Conservation (phyloP, 345 rosid species). For the Arabidopsis suecica region DNA sequence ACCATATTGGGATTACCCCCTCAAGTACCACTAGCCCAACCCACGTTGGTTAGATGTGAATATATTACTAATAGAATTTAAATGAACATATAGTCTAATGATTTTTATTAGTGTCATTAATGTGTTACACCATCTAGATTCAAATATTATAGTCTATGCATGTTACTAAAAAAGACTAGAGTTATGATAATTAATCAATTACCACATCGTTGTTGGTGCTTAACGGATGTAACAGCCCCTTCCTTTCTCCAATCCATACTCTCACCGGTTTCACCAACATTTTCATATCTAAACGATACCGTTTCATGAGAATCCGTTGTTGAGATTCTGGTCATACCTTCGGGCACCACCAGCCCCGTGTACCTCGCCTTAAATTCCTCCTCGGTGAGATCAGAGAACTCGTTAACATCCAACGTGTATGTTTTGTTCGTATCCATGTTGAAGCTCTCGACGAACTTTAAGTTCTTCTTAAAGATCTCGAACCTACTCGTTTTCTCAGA, state of each 20-base stretch:
- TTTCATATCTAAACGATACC: constrained; percentile 34
- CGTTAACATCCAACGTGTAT: constrained; percentile 49
- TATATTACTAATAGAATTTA: too few species aligned
- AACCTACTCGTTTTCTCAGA: constrained; percentile 47
- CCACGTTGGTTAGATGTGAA: too few species aligned
- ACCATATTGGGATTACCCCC: too few species aligned
- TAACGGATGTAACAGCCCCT: constrained; percentile 51
- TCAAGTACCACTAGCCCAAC: too few species aligned
- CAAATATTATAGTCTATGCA: too few species aligned
- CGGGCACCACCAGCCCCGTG: constrained; percentile 39
- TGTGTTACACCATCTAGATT: too few species aligned
- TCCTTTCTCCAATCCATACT: constrained; percentile 49
- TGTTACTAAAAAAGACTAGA: too few species aligned
- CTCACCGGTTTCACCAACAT: constrained; percentile 35
- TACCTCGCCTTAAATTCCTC: constrained; percentile 51
- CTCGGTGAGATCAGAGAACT: constrained; percentile 55
- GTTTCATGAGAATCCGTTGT: neutral
- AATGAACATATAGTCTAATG: too few species aligned
- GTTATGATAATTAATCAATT: neutral
- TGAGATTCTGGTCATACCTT: neutral
- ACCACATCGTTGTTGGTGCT: constrained; percentile 52
- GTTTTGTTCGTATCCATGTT: constrained; percentile 40
- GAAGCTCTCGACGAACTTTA: constrained; percentile 48
- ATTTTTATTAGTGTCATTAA: too few species aligned
- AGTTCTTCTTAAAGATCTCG: constrained; percentile 51